Base-by-base conservation (phyloP, 1,284 basidiomycete species). In the Austropuccinia psidii region DNA sequence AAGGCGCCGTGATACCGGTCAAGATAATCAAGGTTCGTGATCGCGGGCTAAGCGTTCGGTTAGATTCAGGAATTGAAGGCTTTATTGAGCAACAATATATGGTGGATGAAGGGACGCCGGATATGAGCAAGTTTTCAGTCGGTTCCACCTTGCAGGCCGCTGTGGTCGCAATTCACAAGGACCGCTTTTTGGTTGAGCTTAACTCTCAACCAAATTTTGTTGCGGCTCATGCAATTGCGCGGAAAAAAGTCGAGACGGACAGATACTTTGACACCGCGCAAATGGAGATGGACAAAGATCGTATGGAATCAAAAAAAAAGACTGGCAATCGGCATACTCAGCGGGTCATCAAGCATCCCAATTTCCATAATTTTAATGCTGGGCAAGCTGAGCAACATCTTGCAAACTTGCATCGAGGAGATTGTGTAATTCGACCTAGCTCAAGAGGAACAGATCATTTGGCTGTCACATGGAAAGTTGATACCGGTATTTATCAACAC, bases 381-480 rank as follows among this genome's bases (percentile, higher is more conserved):
- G 84, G 85, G 24, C 90, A 97, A 77, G 94, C 96, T 1, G 95
- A 98, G 81, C 85, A 87, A 68, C 91, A 90, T 80, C 84, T 99
- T 68, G 90, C 93, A 73, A 89, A 89, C 76, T 90, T 93, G 81
- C 92, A 93, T 78, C 87, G 91, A 35, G 96, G 94, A 15, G 93
- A 97, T 80, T 93, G 93, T 57, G 91, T 99, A 39, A 92, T 99
- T 77, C 85, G 96, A 55, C 96, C 96, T 0, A 96, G 93, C 37
- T 98, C 94, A 2, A 94, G 95, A 81, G 95, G 95, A 6, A 83
- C 85, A 47, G 88, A 97, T 79, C 96, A 98, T 82, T 85, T 99
- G 43, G 96, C 96, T 41, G 90, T 98, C 15, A 99, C 96, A 0
- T 99, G 96, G 96, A 98, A 98, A 83, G 94, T 99, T 11, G 95